phyloP scores from a whole-genome alignment of 805 yeast genomes.

The Ogataea paradorogensis region DNA sequence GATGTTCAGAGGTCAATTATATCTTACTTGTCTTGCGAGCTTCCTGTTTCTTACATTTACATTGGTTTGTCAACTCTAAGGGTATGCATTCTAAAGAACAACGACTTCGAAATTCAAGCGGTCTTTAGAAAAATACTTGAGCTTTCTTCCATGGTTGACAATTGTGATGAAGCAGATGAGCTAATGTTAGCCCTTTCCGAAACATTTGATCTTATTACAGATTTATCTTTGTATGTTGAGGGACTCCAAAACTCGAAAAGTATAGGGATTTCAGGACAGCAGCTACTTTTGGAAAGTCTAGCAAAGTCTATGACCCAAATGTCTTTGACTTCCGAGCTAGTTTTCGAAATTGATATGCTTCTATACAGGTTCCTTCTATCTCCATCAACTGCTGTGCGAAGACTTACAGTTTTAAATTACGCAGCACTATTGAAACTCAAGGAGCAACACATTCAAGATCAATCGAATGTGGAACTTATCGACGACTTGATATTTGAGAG shows the following conservation, averaged over 20 bases:
- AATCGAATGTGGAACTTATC: constrained; percentile 22
- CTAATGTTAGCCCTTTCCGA: constrained; percentile 32
- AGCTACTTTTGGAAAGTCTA: constrained; percentile 17
- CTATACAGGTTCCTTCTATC: constrained; percentile 31
- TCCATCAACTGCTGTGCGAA: constrained; percentile 37
- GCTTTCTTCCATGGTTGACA: constrained; percentile 7
- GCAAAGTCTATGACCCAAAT: constrained; percentile 8
- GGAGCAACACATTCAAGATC: constrained; percentile 11
- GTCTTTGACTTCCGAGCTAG: constrained; percentile 20
- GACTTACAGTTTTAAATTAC: constrained; percentile 38
- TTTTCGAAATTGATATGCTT: constrained; percentile 33
- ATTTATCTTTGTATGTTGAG: constrained; percentile 41
- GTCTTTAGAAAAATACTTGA: constrained; percentile 19
- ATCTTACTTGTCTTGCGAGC: constrained; percentile 8
- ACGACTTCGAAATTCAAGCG: constrained; percentile 2
- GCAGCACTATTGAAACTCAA: constrained; percentile 29
- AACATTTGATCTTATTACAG: constrained; percentile 36
- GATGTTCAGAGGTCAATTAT: constrained; percentile 13
- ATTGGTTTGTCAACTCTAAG: constrained; percentile 17
- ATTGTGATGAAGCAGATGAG: constrained; percentile 14
- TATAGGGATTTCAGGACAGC: constrained; percentile 24
- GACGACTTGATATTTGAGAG: constrained; percentile 35
- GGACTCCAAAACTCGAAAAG: constrained; percentile 9
- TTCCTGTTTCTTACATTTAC: constrained; percentile 10
- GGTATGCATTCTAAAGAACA: constrained; percentile 16